A percentile compares a stretch with the other conserved stretches of the same genome.
Evolutionary conservation across 169 alveolate genomes (phyloP).

Genomic region (Plasmodium berghei): DNA sequence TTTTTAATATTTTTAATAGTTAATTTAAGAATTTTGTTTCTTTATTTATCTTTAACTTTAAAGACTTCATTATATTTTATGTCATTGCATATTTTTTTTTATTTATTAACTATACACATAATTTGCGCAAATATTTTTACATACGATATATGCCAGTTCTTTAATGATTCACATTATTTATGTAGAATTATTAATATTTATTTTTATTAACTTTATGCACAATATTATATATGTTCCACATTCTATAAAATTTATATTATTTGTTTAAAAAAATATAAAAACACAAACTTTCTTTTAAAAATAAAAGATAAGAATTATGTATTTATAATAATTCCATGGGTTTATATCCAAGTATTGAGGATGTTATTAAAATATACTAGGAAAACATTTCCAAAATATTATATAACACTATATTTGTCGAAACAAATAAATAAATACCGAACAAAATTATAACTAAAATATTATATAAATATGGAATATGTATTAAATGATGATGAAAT

Average conservation of each 20-base stretch:
- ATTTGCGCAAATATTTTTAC: neutral
- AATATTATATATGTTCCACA: too few relatives aligned
- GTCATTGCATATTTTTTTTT: too few relatives aligned
- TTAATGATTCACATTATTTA: neutral
- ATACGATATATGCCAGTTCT: neutral
- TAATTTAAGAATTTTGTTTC: conserved; percentile 14
- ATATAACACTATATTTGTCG: too few relatives aligned
- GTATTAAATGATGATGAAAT: conserved; percentile 57
- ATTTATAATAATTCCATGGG: too few relatives aligned
- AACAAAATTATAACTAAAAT: too few relatives aligned
- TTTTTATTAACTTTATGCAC: neutral
- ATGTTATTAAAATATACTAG: too few relatives aligned
- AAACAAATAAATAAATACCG: too few relatives aligned
- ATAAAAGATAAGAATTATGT: too few relatives aligned
- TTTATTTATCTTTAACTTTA: conserved; percentile 15
- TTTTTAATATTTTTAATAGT: conserved; percentile 36
- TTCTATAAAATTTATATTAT: neutral
- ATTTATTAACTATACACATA: too few relatives aligned
- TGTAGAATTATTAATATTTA: neutral
- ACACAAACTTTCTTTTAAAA: too few relatives aligned
- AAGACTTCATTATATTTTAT: neutral
- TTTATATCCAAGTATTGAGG: too few relatives aligned
- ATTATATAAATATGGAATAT: conserved; percentile 17
- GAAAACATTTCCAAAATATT: too few relatives aligned
- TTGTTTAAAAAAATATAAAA: neutral